Percentiles rank a stretch among this genome's conserved stretches.
Evolutionary conservation across 805 yeast genomes (phyloP).

Genomic region (Komagataella kurtzmanii): DNA sequence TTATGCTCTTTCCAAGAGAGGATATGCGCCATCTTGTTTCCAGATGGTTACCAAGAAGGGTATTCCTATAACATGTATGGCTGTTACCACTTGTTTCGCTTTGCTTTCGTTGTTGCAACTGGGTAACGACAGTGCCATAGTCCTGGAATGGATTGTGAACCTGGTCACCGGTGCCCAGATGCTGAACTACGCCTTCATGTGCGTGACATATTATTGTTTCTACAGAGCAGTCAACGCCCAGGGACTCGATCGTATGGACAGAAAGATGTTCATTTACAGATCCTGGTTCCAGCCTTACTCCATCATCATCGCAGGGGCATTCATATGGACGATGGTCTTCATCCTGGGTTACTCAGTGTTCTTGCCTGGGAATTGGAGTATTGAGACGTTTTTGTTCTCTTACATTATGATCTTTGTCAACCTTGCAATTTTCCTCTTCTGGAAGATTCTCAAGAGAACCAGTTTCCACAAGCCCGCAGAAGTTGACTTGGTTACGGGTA

Average conservation of each 20-base stretch:
- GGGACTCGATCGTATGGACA: slow-evolving; percentile 23
- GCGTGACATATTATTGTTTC: slow-evolving; percentile 27
- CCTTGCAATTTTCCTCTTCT: slow-evolving; percentile 20
- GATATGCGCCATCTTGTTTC: slow-evolving; percentile 60
- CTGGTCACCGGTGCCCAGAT: slow-evolving; percentile 33
- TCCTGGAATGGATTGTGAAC: slow-evolving; percentile 30
- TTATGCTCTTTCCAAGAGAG: slow-evolving; percentile 56
- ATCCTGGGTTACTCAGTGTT: slow-evolving; percentile 25
- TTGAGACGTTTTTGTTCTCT: slow-evolving; percentile 24
- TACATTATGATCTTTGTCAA: slow-evolving; percentile 29
- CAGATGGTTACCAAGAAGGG: slow-evolving; percentile 50
- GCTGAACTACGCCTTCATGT: slow-evolving; percentile 31
- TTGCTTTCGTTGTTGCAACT: slow-evolving; percentile 49
- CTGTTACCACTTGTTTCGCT: slow-evolving; percentile 42
- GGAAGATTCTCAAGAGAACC: slow-evolving; percentile 23
- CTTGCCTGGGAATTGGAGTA: slow-evolving; percentile 23
- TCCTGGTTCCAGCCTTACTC: slow-evolving; percentile 28
- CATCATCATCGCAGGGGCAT: slow-evolving; percentile 15
- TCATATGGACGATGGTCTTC: slow-evolving; percentile 18
- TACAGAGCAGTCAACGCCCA: slow-evolving; percentile 26
- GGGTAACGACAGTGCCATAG: slow-evolving; percentile 19
- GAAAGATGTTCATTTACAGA: slow-evolving; percentile 23
- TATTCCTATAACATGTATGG: slow-evolving; percentile 51
- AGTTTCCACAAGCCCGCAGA: slow-evolving; percentile 19
- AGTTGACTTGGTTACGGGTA: slow-evolving; percentile 24